These are phyloP conservation scores for Cyclotella distinguenda DNA, from an alignment of 108 stramenopile genomes.

Conservation along the genomic window DNA sequence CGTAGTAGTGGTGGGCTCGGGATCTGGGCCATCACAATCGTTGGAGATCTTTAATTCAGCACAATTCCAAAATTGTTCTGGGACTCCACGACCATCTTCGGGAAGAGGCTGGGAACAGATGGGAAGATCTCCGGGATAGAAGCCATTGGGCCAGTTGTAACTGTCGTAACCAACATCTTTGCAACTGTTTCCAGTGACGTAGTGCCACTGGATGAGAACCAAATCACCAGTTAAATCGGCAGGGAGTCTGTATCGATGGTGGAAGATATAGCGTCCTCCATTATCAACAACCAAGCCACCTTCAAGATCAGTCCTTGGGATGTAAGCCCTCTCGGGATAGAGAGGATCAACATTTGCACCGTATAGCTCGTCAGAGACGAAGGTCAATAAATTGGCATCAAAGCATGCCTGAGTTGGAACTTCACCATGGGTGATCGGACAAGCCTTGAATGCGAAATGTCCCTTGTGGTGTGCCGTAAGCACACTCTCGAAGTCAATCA, in stretches of 20 bases:
- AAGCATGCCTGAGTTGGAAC: conserved; percentile 60
- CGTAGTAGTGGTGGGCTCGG: background rate
- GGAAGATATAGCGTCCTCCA: conserved; percentile 10
- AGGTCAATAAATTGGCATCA: conserved; percentile 44
- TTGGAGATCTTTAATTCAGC: conserved; percentile 35
- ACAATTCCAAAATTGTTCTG: conserved; percentile 45
- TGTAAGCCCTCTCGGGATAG: conserved; percentile 62
- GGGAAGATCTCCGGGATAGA: conserved; percentile 21
- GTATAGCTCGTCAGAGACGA: conserved; percentile 55
- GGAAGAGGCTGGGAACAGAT: conserved; percentile 22
- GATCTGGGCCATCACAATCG: conserved; percentile 11
- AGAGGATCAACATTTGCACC: conserved; percentile 43
- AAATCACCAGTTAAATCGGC: conserved; percentile 26
- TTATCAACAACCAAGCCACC: conserved; percentile 19
- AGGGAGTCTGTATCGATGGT: conserved; percentile 22
- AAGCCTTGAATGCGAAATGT: conserved; percentile 54
- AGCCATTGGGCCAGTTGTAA: conserved; percentile 33
- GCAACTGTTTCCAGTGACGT: conserved; percentile 68
- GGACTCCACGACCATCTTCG: conserved; percentile 39
- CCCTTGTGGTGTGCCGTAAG: conserved; percentile 63
- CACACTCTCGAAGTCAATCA: conserved; percentile 43
- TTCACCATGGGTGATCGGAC: conserved; percentile 42
- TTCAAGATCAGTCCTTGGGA: conserved; percentile 33
- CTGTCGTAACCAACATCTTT: conserved; percentile 32
- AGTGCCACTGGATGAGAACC: conserved; percentile 72